Evolutionary conservation across 345 rosid species (phyloP), one percentile per base, ranked within the genome.

Genomic region (Boechera retrofracta): DNA sequence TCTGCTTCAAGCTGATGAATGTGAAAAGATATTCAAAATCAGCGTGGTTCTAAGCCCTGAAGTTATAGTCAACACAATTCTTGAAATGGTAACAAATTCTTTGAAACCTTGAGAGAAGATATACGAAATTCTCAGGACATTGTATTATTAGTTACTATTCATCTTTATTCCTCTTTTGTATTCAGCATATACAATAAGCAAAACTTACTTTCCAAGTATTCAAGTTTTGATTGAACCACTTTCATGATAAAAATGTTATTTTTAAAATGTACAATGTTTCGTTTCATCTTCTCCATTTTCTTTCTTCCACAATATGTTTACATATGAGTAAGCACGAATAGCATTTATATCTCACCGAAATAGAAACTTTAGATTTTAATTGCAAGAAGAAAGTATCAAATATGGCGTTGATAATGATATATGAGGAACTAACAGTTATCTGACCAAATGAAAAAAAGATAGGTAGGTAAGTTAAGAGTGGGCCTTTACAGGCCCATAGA

Each of bases 31-130:
- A 29, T 63, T 65, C 18, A 87, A 83, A 71, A 77, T 95, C 15
- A 87, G 89, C 75, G 91, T 85, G n/a, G 61, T 84, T 64, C 48
- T 80, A 29, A 85, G 77, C 55, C 92, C 94, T 41, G 75, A 82
- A 21, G 83, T 65, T 54, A 80, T 86, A 29, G 77, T 89, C 24
- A 66, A 66, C 63, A 33, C 68, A 26, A 76, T 80, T 75, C 64
- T 32, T 59, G 69, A 67, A 52, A 35, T 67, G 77, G 54, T 71
- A 5, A 35, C 60, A 7, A 16, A 44, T 24, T 70, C 71, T 53
- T 42, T 41, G 28, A 57, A 11, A 10, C 18, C 59, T 67, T 59
- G 47, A 45, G 31, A 66, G 10, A 33, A 52, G 63, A 15, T 57
- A 5, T 55, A 24, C 12, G 24, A 33, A 65, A 2, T 16, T 45